Evolutionary conservation across 75 land plant species (phyloP), one percentile per base, ranked within the genome.

Genomic region (Pseudotsuga menziesii): DNA sequence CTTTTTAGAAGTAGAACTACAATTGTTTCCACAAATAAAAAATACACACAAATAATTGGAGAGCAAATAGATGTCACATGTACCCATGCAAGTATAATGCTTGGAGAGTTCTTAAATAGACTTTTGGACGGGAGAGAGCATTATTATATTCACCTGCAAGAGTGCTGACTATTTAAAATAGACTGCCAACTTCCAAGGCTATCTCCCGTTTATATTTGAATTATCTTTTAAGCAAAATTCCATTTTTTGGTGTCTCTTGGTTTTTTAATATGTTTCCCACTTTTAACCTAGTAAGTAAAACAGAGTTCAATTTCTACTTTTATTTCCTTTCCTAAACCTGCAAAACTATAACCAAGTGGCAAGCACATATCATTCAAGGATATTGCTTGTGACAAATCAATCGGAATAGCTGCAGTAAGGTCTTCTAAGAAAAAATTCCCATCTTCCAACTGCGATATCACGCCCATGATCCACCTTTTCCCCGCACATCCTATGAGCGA

Each of bases 401-500:
- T 78, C 20, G 92, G 93, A 57, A 94, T 88, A 20, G 95, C 79
- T 4, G 93, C 99, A 57, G 98, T 85, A 8, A 94, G 89, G 76
- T 97, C 99, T 79, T 97, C 99, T 84, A 97, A 77, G 85, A 83
- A 92, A 77, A 94, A 97, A 55, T 90, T 91, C 14, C 99, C 95
- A 79, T 97, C 99, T 76, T 94, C 96, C 80, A 97, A 66, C 76
- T 97, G 99, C 66, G 95, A 92, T 60, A 97, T 92, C 2, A 92
- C 88, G 54, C 99, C 99, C 99, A 97, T 97, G 13, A 97, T 90
- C 99, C 99, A 97, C 79, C 89, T 82, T 78, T 79, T 92, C 57
- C 99, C 98, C 0, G 83, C 75, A 67, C 88, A 88, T 58, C 98
- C 98, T 66, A 92, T 80, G 76, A 97, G 76, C 13, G 98, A 89